Base-by-base conservation (phyloP, 371 early-diverging fungal species). In the Mucor lusitanicus region DNA sequence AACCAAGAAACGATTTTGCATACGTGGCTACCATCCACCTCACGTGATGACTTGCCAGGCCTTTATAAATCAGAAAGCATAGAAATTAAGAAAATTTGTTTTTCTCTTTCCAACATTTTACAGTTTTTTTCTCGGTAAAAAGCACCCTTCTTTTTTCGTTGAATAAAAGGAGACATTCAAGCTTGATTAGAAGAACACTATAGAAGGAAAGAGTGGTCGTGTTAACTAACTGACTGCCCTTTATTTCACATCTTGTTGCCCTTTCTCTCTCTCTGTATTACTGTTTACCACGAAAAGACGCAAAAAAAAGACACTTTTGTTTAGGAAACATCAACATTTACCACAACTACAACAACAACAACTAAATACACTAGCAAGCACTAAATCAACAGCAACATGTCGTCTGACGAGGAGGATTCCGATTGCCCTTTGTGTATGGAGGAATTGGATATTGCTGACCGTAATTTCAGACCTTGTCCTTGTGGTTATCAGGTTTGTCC, bases 361-460 rank as follows among this genome's bases (percentile, higher is more conserved):
- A 11, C 50, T 25, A 23, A 23, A 21, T 11, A 50, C 21, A 50
- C 4, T 23, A 25, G 37, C 37, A 37, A 11, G 13, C 11, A 37
- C 37, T 37, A 55, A 55, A 39, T 3, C 33, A 13, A 13, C 55
- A 17, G 19, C 30, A 71, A 32, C 4, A 72, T 67, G 67, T 72
- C 65, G 53, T 81, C 89, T 23, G 94, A 94, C 62, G 91, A 92
- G 46, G 96, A 95, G 71, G 94, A 95, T 80, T 84, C 89, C 74
- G 94, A 94, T 65, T 99, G 99, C 77, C 99, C 99, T 30, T 88
- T 99, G 15, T 99, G 99, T 78, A 91, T 97, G 95, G 99, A 99
- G 73, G 97, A 97, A 79, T 91, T 99, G 68, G 97, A 97, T 80
- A 83, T 95, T 76, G 89, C 93, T 53, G 99, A 99, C 78, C 88